A percentile compares a stretch with the other conserved stretches of the same genome.
phyloP scores from a whole-genome alignment of 176 grass and related monocot species.

The Themeda triandra region DNA sequence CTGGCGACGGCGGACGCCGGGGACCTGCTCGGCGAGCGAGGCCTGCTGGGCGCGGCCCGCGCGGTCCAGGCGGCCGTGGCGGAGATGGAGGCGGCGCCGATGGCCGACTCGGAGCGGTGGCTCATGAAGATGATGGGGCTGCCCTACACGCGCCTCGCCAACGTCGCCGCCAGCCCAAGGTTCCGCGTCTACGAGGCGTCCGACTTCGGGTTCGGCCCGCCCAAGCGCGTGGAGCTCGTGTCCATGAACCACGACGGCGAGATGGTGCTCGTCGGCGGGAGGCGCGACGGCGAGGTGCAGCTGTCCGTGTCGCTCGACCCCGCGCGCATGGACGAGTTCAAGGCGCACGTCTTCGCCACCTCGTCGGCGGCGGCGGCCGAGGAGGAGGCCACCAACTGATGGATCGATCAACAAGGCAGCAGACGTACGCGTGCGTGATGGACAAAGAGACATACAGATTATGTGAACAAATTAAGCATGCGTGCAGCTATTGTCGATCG shows the following conservation, averaged over 20 bases:
- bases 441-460: too few species aligned
- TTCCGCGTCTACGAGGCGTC: constrained; percentile 39
- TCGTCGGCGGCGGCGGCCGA: not conserved
- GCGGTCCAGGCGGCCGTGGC: constrained; percentile 35
- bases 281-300: constrained; percentile 33
- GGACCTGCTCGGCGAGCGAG: not conserved
- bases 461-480: too few species aligned
- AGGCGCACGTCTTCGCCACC: constrained; percentile 5
- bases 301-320: constrained; percentile 37
- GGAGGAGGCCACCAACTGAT: not conserved
- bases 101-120: not conserved
- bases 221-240: constrained; percentile 44
- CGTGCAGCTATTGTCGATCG: too few species aligned
- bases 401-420: not conserved
- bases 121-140: constrained; percentile 8
- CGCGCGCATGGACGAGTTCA: constrained; percentile 32
- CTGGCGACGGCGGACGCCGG: constrained; percentile 5
- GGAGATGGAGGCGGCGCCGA: constrained; percentile 33
- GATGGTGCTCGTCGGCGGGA: constrained; percentile 35
- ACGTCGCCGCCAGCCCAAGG: constrained; percentile 44
- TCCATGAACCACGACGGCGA: constrained; percentile 61
- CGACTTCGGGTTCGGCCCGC: constrained; percentile 51
- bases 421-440: too few species aligned
- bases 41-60: not conserved
- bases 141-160: constrained; percentile 13